Evolutionary conservation across 371 early-diverging fungal species (phyloP), one percentile per base, ranked within the genome.

Genomic region (Dinochytrium kinnereticum): DNA sequence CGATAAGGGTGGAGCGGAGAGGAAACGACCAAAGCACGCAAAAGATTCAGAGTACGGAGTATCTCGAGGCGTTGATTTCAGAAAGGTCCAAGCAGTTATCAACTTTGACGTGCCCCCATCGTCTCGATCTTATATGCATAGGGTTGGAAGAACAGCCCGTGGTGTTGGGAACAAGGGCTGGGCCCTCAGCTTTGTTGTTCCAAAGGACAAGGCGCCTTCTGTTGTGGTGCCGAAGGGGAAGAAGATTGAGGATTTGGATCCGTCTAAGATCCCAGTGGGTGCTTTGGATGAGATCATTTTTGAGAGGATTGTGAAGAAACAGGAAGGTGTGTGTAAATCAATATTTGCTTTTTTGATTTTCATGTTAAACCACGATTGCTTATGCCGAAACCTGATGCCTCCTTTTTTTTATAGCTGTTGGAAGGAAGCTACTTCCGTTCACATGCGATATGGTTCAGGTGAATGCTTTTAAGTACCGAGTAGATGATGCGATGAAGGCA

Each of bases 61-160:
- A 28, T 91, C 98, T 5, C 92, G 99, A 38, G 99, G 99, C 51
- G 91, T 99, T 55, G 99, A 99, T 85, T 97, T 99, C 79, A 89
- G 94, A 71, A 91, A 93, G 70, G 96, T 97, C 0, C 90, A 92
- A 0, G 91, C 95, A 0, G 99, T 99, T 37, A 91, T 99, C 85
- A 99, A 99, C 84, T 98, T 98, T 88, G 99, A 99, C 80, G 91
- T 99, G 75, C 99, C 99, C 30, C 81, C 72, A 0, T 91, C 96
- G 0, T 89, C 93, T n/a, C 90, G 93, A 70, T 86, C 96, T 21
- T 99, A 98, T 80, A 92, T 91, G 71, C 99, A 99, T 85, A 93
- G 99, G 37, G 91, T 98, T 21, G 99, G 99, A 3, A 90, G 99
- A 68, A 98, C 99, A 0, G 99, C 96, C 1, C 91, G 98, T 30